phyloP scores from a whole-genome alignment of 805 yeast species.

The Wickerhamiella spandovensis region DNA sequence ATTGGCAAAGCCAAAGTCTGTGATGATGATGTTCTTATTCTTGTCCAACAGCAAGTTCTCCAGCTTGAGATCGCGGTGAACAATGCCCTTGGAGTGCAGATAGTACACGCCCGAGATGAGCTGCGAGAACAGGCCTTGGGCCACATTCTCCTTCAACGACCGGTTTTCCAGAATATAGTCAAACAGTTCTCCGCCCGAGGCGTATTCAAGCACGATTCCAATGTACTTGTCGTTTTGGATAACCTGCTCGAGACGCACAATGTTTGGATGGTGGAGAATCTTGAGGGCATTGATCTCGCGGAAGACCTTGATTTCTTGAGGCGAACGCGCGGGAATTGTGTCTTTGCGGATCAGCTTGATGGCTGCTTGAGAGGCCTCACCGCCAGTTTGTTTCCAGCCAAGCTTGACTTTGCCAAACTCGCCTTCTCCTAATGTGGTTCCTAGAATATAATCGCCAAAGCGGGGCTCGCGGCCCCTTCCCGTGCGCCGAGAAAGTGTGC shows the following conservation, averaged over 20 bases:
- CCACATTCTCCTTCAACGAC: slow-evolving; percentile 72
- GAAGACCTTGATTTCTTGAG: slow-evolving; percentile 76
- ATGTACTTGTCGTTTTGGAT: slow-evolving; percentile 88
- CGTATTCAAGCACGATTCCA: slow-evolving; percentile 92
- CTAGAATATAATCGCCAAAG: slow-evolving; percentile 81
- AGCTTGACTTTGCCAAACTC: slow-evolving; percentile 96
- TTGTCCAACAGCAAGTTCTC: slow-evolving; percentile 70
- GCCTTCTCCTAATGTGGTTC: slow-evolving; percentile 93
- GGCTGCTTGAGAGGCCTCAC: slow-evolving; percentile 62
- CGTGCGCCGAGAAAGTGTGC: slow-evolving; percentile 18
- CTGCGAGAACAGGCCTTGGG: slow-evolving; percentile 84
- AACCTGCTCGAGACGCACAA: slow-evolving; percentile 82
- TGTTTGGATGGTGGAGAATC: slow-evolving; percentile 76
- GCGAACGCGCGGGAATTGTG: slow-evolving; percentile 73
- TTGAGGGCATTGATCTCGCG: slow-evolving; percentile 85
- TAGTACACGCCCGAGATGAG: slow-evolving; percentile 87
- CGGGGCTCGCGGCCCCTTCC: slow-evolving; percentile 30
- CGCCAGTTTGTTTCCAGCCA: slow-evolving; percentile 85
- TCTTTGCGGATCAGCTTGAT: slow-evolving; percentile 84
- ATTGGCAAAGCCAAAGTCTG: slow-evolving; percentile 93
- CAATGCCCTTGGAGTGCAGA: slow-evolving; percentile 67
- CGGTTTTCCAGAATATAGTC: slow-evolving; percentile 81
- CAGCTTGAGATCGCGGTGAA: slow-evolving; percentile 64
- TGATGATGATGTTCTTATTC: slow-evolving; percentile 71
- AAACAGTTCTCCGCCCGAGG: slow-evolving; percentile 93